Evolutionary conservation across 805 yeast species (phyloP).

Genomic region (Candida hungchunana): DNA sequence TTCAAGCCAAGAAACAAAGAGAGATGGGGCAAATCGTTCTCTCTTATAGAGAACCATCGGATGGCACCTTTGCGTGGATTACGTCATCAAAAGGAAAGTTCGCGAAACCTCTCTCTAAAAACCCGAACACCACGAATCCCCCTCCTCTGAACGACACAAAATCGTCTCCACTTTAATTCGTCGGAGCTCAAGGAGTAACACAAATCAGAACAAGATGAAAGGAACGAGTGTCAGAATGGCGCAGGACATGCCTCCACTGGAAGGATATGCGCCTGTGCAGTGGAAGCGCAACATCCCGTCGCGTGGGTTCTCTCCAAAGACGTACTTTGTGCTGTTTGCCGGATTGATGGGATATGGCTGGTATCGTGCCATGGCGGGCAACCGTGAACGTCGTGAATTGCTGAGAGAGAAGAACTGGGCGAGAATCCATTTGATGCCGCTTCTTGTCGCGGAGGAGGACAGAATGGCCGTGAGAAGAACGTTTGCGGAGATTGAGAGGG

Average conservation of each 20-base stretch:
- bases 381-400: constrained; percentile 71
- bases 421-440: constrained; percentile 65
- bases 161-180: too few species aligned
- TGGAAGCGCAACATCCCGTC: constrained; percentile 87
- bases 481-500: constrained; percentile 61
- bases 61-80: too few species aligned
- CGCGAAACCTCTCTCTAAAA: too few species aligned
- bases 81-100: too few species aligned
- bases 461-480: constrained; percentile 72
- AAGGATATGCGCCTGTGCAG: constrained; percentile 82
- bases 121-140: too few species aligned
- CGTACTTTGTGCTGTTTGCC: constrained; percentile 61
- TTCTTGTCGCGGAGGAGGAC: constrained; percentile 78
- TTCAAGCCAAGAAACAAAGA: too few species aligned
- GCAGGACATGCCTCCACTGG: constrained; percentile 85
- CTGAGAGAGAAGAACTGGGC: constrained; percentile 76
- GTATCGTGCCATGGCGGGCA: constrained; percentile 60
- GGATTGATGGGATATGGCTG: constrained; percentile 70
- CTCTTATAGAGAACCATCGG: too few species aligned
- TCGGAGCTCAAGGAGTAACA: background rate
- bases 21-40: too few species aligned
- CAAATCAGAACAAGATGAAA: background rate
- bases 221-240: constrained; percentile 18
- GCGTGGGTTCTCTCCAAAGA: constrained; percentile 76
- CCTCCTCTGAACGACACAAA: too few species aligned